Base-by-base conservation (phyloP, 495 filamentous ascomycete genomes). In the Podospora tetraspora region DNA sequence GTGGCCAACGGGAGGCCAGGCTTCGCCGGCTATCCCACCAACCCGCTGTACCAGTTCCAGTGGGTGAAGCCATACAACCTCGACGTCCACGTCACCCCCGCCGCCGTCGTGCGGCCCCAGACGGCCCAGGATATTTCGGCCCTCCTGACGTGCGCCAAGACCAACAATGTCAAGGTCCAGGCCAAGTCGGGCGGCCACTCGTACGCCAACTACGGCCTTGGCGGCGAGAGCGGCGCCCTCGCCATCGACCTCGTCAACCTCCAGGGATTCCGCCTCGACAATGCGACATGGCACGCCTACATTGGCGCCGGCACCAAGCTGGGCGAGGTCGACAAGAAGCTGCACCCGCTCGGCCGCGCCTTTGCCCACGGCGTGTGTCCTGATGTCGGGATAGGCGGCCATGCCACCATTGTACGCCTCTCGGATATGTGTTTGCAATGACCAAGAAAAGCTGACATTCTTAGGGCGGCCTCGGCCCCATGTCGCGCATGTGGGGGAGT, bases 111-210 rank as follows among this genome's bases (percentile, higher is more conserved):
- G 0, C 82, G 87, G 13, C 91, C 91, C 0, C 72, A 80, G 13
- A 85, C 81, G 0, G 71, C 84, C 2, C 67, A 85, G 12, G 82
- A 93, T 60, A 84, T 93, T 13, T 82, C 87, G 1, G 79, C 74
- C 24, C 81, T 88, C 3, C 81, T 92, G 12, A 81, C 80, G 64
- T 92, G 89, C 69, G 90, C 89, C 0, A 78, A 74, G 0, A 70
- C 75, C 3, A 77, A 82, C 64, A 79, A 76, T 43, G 76, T 87
- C 70, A 88, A 89, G 70, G 89, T 93, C 23, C 89, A 91, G 69
- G 81, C 90, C 11, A 86, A 83, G 70, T 87, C 86, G 56, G 91
- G 91, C 16, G 92, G 92, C 1, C 92, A 93, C 73, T 91, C 88
- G 16, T 92, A 90, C 78, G 81, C 75, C 62, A 64, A 64, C 32